Conservation (phyloP, 1,284 basidiomycete species). For the Leccinum pachyderme region DNA sequence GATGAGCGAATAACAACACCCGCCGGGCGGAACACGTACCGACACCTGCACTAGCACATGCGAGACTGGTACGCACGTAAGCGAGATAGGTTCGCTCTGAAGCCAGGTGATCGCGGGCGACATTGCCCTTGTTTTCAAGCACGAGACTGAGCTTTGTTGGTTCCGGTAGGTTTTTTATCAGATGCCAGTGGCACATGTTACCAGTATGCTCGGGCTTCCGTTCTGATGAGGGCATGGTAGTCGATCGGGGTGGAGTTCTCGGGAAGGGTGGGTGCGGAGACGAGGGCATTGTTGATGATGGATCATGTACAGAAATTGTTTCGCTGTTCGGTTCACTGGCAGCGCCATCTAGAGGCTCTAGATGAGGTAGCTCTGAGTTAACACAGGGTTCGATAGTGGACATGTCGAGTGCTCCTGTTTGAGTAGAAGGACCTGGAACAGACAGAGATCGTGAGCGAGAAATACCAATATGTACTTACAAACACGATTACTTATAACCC, state of each 20-base stretch:
- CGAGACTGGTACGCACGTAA: conserved; percentile 41
- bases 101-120: conserved; percentile 42
- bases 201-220: neutral
- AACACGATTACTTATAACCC: neutral
- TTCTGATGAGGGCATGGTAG: neutral
- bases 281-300: neutral
- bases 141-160: conserved; percentile 21
- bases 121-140: conserved; percentile 34
- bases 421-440: neutral
- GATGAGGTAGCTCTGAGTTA: conserved; percentile 19
- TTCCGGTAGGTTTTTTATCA: conserved; percentile 1
- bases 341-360: conserved; percentile 19
- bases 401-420: conserved; percentile 8
- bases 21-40: conserved; percentile 29
- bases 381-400: conserved; percentile 4
- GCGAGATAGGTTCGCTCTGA: conserved; percentile 43
- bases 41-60: conserved; percentile 39
- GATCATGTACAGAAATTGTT: conserved; percentile 4
- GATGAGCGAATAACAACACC: neutral
- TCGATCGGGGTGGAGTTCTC: neutral
- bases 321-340: conserved; percentile 8
- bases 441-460: neutral
- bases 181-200: neutral
- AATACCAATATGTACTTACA: neutral
- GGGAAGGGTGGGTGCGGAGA: neutral